Base-by-base conservation (phyloP, 2,329 filamentous ascomycete genomes). In the Fusarium gaditjirri region DNA sequence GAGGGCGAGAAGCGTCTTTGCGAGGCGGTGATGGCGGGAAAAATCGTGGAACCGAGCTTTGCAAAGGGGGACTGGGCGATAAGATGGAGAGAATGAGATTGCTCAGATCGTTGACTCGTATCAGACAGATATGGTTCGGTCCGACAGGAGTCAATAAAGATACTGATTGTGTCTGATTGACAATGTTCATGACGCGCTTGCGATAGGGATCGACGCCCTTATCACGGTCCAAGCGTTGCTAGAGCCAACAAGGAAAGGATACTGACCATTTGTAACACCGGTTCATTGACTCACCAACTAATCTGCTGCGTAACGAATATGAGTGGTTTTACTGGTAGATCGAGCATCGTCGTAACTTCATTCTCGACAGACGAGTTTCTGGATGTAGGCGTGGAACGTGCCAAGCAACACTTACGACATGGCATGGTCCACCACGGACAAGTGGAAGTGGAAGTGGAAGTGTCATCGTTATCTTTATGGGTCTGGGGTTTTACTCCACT, bases 51-150 rank as follows among this genome's bases (percentile, higher is more conserved):
- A 76, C 84, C 87, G 7, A 88, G 86, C 63, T 91, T 87, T 78
- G 88, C 88, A 0, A 91, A 90, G 71, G 88, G 88, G 0, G 85
- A 90, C 49, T 91, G 88, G 88, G 83, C 82, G 1, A 83, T 90
- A 16, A 77, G 87, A 65, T 90, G 88, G 88, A 82, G 88, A 66
- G 87, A 89, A 39, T 72, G 50, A 74, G 23, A 31, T 42, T 21
- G 25, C 23, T 35, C 4, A 9, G 61, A 41, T 11, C 6, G 3
- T 39, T 21, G 13, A 12, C 10, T 44, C 39, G 44, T 53, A 17
- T 47, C 6, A 29, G 46, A 41, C 6, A 29, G 46, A 41, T 42
- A 42, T 23, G 16, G 6, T 5, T 61, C 61, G 61, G 63, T 6
- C 61, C 63, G 63, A 60, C 36, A 49, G 17, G 14, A 63, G 21